These are phyloP conservation scores for Carex littledalei DNA, from an alignment of 176 grass and related monocot species.

Conservation along the genomic window DNA sequence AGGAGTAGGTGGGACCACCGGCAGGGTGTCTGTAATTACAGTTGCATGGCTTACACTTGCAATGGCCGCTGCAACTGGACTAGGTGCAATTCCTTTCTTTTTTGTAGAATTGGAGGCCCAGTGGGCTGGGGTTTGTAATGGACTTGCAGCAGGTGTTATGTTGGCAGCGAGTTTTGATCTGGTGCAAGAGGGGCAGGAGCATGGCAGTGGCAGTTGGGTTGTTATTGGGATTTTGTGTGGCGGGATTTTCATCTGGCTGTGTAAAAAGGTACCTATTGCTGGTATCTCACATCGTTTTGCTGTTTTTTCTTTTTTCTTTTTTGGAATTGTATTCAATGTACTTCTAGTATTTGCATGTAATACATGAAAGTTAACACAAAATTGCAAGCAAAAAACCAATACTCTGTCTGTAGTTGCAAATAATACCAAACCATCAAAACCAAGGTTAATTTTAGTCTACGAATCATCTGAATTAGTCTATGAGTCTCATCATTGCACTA, in stretches of 20 bases:
- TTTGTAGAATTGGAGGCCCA: constrained; percentile 86
- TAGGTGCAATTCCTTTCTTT: constrained; percentile 83
- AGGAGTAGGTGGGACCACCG: neutral
- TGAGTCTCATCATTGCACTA: neutral
- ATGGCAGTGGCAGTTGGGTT: constrained; percentile 86
- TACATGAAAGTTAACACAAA: neutral
- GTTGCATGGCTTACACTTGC: constrained; percentile 87
- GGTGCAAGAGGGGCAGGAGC: constrained; percentile 74
- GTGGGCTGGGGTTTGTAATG: constrained; percentile 86
- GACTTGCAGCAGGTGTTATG: constrained; percentile 82
- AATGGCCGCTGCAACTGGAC: constrained; percentile 79
- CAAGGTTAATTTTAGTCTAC: neutral
- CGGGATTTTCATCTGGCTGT: constrained; percentile 92
- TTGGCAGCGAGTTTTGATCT: constrained; percentile 93
- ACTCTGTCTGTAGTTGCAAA: neutral
- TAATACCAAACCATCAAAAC: neutral
- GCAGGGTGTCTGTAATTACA: constrained; percentile 55
- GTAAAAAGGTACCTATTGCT: constrained; percentile 71
- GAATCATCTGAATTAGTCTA: neutral
- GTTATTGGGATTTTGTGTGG: constrained; percentile 76
- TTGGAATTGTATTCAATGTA: neutral
- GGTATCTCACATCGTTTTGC: neutral
- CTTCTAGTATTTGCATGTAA: neutral
- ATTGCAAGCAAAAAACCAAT: neutral
- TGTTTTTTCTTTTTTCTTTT: neutral